Percentiles rank a stretch among this genome's conserved stretches.
Evolutionary conservation across 2,329 filamentous ascomycete species (phyloP).

Genomic region (Hypoxylon sp.): DNA sequence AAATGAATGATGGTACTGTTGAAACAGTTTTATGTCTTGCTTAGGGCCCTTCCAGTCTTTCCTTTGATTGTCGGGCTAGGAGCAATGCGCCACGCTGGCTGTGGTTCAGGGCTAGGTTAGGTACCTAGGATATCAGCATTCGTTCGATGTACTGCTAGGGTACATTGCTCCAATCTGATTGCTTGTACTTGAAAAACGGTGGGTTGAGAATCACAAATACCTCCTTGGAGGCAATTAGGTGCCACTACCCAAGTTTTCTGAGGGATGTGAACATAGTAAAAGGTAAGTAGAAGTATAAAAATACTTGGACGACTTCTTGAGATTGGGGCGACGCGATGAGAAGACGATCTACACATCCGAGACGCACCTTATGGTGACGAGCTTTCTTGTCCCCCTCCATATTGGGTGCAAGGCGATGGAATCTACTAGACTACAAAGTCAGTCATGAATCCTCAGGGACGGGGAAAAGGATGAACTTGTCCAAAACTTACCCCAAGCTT

Average conservation of each 20-base stretch:
- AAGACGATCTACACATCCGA: not conserved
- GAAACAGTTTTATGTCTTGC: constrained; percentile 1
- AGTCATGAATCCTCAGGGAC: not conserved
- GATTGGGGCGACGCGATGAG: not conserved
- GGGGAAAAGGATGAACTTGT: not conserved
- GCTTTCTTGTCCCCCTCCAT: not conserved
- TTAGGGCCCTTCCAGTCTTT: not conserved
- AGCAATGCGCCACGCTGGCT: not conserved
- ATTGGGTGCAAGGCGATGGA: not conserved
- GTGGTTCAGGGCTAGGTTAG: not conserved
- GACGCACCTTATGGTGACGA: not conserved
- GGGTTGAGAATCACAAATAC: too few species aligned
- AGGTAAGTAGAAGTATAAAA: not conserved
- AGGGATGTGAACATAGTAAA: too few species aligned
- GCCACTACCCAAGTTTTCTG: too few species aligned
- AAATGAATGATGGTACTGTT: not conserved
- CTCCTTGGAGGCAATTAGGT: too few species aligned
- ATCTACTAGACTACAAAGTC: not conserved
- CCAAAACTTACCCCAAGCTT: not conserved
- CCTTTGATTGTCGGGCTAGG: not conserved
- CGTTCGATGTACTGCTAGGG: not conserved
- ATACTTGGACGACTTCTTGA: too few species aligned
- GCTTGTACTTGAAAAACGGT: too few species aligned
- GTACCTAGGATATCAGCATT: not conserved
- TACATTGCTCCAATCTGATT: not conserved